phyloP scores from a whole-genome alignment of 805 yeast genomes.

The Helenozyma rhizophorensis region DNA sequence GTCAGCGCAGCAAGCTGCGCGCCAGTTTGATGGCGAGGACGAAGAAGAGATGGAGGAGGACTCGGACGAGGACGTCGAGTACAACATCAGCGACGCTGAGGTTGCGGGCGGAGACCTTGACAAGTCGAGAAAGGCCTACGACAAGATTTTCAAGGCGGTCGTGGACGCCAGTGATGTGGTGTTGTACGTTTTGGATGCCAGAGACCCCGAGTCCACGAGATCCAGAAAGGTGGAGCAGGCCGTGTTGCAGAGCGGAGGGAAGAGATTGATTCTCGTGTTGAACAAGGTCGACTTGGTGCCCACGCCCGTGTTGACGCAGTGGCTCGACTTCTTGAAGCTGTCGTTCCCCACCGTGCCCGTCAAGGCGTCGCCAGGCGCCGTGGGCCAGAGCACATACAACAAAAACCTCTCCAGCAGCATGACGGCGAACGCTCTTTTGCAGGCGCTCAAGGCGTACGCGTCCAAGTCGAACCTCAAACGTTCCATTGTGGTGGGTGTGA shows the following conservation, averaged over 20 bases:
- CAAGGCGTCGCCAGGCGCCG: conserved; percentile 72
- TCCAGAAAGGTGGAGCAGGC: conserved; percentile 89
- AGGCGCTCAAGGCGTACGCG: conserved; percentile 82
- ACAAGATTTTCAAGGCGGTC: conserved; percentile 88
- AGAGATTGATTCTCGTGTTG: conserved; percentile 78
- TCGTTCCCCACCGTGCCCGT: conserved; percentile 92
- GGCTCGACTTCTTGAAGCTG: conserved; percentile 75
- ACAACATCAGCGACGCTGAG: conserved; percentile 38
- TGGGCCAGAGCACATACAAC: conserved; percentile 64
- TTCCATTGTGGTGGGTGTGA: conserved; percentile 88
- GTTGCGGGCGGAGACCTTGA: conserved; percentile 51
- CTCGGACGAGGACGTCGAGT: conserved; percentile 39
- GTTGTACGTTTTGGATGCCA: conserved; percentile 90
- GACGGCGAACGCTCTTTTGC: conserved; percentile 71
- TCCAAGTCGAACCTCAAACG: conserved; percentile 80
- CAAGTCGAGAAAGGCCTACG: conserved; percentile 84
- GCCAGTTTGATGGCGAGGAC: conserved; percentile 57
- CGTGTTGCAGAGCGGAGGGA: conserved; percentile 71
- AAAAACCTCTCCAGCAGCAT: conserved; percentile 65
- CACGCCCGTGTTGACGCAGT: conserved; percentile 70
- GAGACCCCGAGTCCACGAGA: conserved; percentile 95
- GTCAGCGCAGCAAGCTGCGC: conserved; percentile 87
- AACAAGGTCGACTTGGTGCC: conserved; percentile 95
- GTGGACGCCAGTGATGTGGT: conserved; percentile 90
- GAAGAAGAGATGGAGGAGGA: conserved; percentile 26